Percentiles rank a stretch among this genome's conserved stretches.
Evolutionary conservation across 345 rosid genomes (phyloP).

Genomic region (Hibiscus trionum): DNA sequence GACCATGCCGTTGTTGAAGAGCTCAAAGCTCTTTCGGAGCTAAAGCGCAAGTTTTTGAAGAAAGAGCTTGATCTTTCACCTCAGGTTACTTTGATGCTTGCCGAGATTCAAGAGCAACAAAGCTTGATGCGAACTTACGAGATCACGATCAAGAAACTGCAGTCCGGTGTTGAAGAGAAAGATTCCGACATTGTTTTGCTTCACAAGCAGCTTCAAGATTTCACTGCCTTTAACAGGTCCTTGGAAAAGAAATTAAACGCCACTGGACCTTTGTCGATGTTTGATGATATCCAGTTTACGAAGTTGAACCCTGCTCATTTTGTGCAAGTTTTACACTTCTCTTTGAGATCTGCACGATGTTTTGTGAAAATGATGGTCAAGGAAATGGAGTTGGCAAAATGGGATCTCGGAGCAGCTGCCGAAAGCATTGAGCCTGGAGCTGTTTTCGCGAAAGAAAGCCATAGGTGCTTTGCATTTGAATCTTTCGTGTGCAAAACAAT

Average conservation of each 20-base stretch:
- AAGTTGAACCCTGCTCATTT: constrained; percentile 41
- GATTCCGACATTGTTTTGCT: constrained; percentile 30
- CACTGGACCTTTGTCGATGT: constrained; percentile 50
- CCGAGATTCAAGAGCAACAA: constrained; percentile 97
- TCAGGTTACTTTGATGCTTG: constrained; percentile 77
- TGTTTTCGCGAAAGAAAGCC: constrained; percentile 34
- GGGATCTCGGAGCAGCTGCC: constrained; percentile 82
- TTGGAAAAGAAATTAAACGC: constrained; percentile 59
- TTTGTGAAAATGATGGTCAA: constrained; percentile 58
- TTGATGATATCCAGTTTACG: constrained; percentile 39
- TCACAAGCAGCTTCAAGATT: constrained; percentile 30
- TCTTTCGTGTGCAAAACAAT: constrained; percentile 64
- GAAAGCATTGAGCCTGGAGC: constrained; percentile 45
- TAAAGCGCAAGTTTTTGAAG: constrained; percentile 59
- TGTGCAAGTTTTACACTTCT: constrained; percentile 44
- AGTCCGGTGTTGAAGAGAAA: constrained; percentile 37
- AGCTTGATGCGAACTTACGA: constrained; percentile 80
- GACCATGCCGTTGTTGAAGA: constrained; percentile 90
- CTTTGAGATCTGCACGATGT: constrained; percentile 47
- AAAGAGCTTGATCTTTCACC: constrained; percentile 77
- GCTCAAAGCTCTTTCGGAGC: constrained; percentile 57
- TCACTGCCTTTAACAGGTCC: constrained; percentile 34
- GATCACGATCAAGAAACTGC: constrained; percentile 71
- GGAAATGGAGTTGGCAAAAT: constrained; percentile 73
- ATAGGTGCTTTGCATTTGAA: constrained; percentile 58